A percentile compares a stretch with the other conserved stretches of the same genome.
phyloP scores from a whole-genome alignment of 2,329 filamentous ascomycete species.

The Neofusicoccum ribis region DNA sequence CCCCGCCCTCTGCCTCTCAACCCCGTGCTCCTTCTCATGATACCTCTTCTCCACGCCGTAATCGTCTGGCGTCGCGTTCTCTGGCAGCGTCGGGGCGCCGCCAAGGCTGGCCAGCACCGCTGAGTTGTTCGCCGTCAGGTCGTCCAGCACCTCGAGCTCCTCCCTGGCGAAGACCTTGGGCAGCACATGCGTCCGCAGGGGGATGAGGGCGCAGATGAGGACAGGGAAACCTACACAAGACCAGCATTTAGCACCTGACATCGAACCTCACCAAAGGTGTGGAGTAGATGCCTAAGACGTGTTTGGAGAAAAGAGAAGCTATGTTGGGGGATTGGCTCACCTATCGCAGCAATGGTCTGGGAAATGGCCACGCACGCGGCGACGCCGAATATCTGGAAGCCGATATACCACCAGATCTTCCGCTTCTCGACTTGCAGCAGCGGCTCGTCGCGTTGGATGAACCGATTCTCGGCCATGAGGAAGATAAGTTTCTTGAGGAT shows the following conservation, averaged over 20 bases:
- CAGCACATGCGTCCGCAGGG: slow-evolving; percentile 50
- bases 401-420: slow-evolving; percentile 52
- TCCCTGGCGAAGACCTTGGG: slow-evolving; percentile 51
- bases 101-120: slow-evolving; percentile 55
- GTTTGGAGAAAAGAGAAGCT: background rate
- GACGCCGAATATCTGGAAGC: slow-evolving; percentile 51
- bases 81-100: slow-evolving; percentile 39
- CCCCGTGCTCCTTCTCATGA: no score
- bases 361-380: slow-evolving; percentile 55
- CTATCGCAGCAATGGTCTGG: slow-evolving; percentile 58
- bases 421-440: slow-evolving; percentile 44
- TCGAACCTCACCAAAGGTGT: no score
- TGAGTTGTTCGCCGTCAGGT: slow-evolving; percentile 53
- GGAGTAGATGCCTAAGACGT: no score
- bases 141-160: slow-evolving; percentile 53
- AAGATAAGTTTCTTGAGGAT: slow-evolving; percentile 52
- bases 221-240: slow-evolving; percentile 50
- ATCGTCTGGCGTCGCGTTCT: background rate
- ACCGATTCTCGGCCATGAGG: slow-evolving; percentile 48
- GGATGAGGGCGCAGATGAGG: slow-evolving; percentile 57
- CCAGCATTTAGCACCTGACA: no score
- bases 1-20: no score
- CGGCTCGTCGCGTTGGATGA: slow-evolving; percentile 49
- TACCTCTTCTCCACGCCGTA: background rate
- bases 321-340: background rate